Evolutionary conservation across 352 stramenopile genomes (phyloP).

Genomic region (Albugo laibachii): DNA sequence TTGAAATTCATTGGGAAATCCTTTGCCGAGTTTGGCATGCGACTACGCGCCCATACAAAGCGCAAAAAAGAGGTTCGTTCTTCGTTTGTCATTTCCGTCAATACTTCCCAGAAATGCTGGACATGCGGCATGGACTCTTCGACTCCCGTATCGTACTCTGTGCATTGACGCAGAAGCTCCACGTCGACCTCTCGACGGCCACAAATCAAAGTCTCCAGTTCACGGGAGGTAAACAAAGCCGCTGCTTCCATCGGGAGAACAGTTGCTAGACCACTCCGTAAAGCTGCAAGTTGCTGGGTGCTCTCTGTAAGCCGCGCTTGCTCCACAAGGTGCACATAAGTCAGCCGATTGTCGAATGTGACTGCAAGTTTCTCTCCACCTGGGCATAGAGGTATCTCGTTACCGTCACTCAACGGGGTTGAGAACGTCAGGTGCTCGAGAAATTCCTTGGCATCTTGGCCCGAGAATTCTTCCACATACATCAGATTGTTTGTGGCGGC

Average conservation of each 20-base stretch:
- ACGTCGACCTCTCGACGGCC: constrained; percentile 93
- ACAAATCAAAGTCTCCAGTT: constrained; percentile 93
- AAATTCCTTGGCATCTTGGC: constrained; percentile 17
- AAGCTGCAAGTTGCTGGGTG: constrained; percentile 46
- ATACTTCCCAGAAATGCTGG: constrained; percentile 89
- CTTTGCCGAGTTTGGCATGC: constrained; percentile 91
- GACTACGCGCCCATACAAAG: constrained; percentile 95
- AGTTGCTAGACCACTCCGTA: constrained; percentile 76
- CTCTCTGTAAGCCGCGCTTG: constrained; percentile 60
- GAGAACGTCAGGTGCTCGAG: constrained; percentile 58
- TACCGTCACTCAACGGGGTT: constrained; percentile 60
- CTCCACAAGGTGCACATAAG: constrained; percentile 50
- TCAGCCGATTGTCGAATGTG: constrained; percentile 27
- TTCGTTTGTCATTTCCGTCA: constrained; percentile 90
- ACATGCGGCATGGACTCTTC: constrained; percentile 83
- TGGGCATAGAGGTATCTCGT: constrained; percentile 38
- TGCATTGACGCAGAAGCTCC: constrained; percentile 87
- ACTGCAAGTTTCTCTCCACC: constrained; percentile 54
- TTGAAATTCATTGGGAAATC: constrained; percentile 95
- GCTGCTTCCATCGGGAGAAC: constrained; percentile 94
- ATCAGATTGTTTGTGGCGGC: constrained; percentile 46
- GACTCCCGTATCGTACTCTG: constrained; percentile 92
- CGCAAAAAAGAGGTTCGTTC: constrained; percentile 92
- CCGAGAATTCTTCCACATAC: constrained; percentile 31
- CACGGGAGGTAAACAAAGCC: constrained; percentile 87